Evolutionary conservation across 1,284 basidiomycete species (phyloP).

Genomic region (Termitomyces sp.): DNA sequence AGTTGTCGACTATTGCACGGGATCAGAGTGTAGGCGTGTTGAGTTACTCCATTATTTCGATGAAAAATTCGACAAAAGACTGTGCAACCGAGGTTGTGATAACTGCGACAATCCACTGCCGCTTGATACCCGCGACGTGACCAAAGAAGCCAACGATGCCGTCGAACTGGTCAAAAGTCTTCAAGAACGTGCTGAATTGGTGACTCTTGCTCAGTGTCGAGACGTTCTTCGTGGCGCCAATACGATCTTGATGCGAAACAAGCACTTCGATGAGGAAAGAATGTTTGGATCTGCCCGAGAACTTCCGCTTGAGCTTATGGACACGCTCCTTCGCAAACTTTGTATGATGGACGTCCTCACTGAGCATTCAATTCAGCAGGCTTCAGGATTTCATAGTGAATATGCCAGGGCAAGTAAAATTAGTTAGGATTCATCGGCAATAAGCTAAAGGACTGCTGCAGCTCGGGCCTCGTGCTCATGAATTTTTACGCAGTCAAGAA

Average conservation of each 20-base stretch:
- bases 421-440: background rate
- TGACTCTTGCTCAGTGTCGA: conserved; percentile 46
- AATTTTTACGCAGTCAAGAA: conserved; percentile 21
- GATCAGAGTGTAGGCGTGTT: conserved; percentile 84
- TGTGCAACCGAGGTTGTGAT: conserved; percentile 69
- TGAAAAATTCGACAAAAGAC: conserved; percentile 54
- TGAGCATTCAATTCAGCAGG: conserved; percentile 27
- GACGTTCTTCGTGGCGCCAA: conserved; percentile 63
- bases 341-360: conserved; percentile 35
- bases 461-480: conserved; percentile 26
- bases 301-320: conserved; percentile 45
- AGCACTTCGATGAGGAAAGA: conserved; percentile 42
- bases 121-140: conserved; percentile 46
- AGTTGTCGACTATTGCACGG: conserved; percentile 71
- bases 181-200: conserved; percentile 27
- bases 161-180: conserved; percentile 51
- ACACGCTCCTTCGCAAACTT: conserved; percentile 62
- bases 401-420: conserved; percentile 32
- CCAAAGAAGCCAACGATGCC: conserved; percentile 43
- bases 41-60: conserved; percentile 76
- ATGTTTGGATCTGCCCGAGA: conserved; percentile 52
- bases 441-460: conserved; percentile 12
- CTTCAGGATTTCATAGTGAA: conserved; percentile 30
- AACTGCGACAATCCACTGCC: conserved; percentile 58
- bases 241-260: conserved; percentile 40